Conservation (phyloP, 192 early-diverging fungal species). For the Linnemannia elongata region DNA sequence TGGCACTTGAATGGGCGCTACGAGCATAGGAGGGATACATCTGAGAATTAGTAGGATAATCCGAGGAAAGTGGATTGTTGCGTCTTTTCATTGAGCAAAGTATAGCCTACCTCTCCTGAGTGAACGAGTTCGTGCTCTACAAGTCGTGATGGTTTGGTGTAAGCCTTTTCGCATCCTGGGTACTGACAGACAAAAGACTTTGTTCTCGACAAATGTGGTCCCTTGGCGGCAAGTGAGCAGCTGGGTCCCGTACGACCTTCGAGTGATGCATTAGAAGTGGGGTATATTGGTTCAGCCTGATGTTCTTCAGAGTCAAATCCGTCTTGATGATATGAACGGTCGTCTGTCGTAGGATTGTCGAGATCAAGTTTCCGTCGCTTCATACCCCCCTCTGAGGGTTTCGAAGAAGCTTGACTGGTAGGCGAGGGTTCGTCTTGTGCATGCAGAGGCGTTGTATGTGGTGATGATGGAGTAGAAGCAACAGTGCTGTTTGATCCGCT, state of each 20-base stretch:
- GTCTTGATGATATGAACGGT: neutral
- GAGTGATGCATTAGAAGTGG: neutral
- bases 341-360: neutral
- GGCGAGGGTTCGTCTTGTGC: neutral
- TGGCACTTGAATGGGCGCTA: conserved; percentile 62
- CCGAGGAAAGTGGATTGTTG: neutral
- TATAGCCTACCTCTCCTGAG: conserved; percentile 52
- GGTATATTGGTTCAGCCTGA: conserved; percentile 2
- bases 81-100: neutral
- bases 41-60: neutral
- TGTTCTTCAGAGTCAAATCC: neutral
- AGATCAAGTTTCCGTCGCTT: neutral
- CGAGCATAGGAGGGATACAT: neutral
- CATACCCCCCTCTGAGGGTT: neutral
- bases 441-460: neutral
- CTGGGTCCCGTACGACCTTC: neutral
- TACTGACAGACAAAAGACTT: conserved; percentile 36
- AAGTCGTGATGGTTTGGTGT: conserved; percentile 49
- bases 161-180: conserved; percentile 53
- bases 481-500: neutral
- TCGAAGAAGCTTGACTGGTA: neutral
- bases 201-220: neutral
- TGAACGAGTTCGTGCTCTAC: conserved; percentile 55
- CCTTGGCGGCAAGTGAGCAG: neutral
- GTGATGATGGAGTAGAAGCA: neutral